phyloP scores from a whole-genome alignment of 495 filamentous ascomycete genomes.

The Penicillium arizonense region DNA sequence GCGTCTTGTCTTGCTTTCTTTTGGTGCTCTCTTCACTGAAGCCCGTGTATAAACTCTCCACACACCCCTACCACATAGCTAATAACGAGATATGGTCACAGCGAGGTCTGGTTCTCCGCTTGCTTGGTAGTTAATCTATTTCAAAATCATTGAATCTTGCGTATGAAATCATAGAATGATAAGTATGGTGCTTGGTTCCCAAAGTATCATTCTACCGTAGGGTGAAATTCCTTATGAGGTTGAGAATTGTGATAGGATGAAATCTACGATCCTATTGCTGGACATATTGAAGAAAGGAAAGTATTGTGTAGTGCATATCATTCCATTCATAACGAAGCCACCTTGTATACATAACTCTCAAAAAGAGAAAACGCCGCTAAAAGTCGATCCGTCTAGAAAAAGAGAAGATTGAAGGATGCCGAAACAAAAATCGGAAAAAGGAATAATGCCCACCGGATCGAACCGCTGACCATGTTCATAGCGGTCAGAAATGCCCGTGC shows the following conservation, averaged over 20 bases:
- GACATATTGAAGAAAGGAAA: background rate
- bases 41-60: conserved; percentile 23
- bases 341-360: conserved; percentile 20
- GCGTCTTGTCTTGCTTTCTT: conserved; percentile 1
- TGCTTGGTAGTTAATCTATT: background rate
- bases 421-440: background rate
- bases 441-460: conserved; percentile 9
- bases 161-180: background rate
- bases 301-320: conserved; percentile 7
- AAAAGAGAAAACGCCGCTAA: conserved; percentile 12
- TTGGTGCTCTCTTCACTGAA: conserved; percentile 6
- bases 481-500: conserved; percentile 14
- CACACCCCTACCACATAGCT: conserved; percentile 13
- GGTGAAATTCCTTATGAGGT: too few relatives aligned
- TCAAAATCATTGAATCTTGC: background rate
- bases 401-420: conserved; percentile 2
- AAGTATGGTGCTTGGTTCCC: too few relatives aligned
- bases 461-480: conserved; percentile 26
- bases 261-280: too few relatives aligned
- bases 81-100: conserved; percentile 4
- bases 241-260: too few relatives aligned
- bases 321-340: conserved; percentile 25
- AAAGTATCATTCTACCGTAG: too few relatives aligned
- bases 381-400: conserved; percentile 13
- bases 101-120: background rate